Conservation (phyloP, 2,329 filamentous ascomycete genomes). For the Cytospora chrysosperma region DNA sequence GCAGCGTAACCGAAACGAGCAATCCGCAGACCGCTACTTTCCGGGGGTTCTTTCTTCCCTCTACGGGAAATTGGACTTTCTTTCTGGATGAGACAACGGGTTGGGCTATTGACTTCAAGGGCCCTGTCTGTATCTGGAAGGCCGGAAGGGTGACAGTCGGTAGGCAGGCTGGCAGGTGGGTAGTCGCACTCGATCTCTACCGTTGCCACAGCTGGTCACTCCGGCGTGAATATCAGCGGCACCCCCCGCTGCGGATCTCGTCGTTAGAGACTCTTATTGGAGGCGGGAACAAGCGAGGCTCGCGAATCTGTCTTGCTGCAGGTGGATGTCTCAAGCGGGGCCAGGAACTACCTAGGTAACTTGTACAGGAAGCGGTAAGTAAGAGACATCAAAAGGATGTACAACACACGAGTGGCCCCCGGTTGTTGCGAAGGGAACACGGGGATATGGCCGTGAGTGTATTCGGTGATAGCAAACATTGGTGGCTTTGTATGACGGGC, state of each 20-base stretch:
- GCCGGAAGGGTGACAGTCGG: not conserved
- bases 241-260: not conserved
- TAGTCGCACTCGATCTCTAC: not conserved
- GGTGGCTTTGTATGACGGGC: not conserved
- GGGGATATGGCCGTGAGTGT: not conserved
- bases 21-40: not conserved
- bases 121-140: conserved; percentile 4
- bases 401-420: not conserved
- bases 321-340: conserved; percentile 11
- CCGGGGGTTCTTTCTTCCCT: not conserved
- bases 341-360: not conserved
- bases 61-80: conserved; percentile 1
- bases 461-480: not conserved
- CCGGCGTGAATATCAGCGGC: not conserved
- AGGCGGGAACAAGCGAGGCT: conserved; percentile 7
- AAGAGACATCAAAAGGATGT: not conserved
- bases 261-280: conserved; percentile 9
- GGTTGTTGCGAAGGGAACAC: not conserved
- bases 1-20: conserved; percentile 3
- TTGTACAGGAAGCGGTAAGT: not conserved
- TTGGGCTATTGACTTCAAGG: not conserved
- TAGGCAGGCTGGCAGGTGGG: too few relatives aligned
- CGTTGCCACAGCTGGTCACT: not conserved
- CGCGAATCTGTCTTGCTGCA: conserved; percentile 19
- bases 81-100: not conserved